Percentiles rank a stretch among this genome's conserved stretches.
Conservation (phyloP, 2,329 filamentous ascomycete genomes). For the Penicillium brevicompactum region DNA sequence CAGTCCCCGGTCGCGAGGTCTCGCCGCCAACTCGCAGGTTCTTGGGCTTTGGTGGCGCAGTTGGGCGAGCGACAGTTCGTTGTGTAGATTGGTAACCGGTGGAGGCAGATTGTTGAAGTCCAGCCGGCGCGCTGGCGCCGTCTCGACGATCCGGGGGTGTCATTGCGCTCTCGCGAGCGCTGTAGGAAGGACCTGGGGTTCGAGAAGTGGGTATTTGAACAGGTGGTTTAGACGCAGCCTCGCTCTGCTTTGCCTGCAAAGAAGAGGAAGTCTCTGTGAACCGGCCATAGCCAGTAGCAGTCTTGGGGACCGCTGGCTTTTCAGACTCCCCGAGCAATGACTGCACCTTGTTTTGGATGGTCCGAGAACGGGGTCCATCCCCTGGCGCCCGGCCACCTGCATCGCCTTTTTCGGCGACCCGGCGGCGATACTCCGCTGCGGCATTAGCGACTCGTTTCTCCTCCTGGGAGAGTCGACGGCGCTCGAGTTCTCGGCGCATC, state of each 20-base stretch:
- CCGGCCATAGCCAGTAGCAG: slow-evolving; percentile 86
- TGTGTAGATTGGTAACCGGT: slow-evolving; percentile 25
- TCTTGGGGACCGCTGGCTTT: slow-evolving; percentile 63
- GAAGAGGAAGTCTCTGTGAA: slow-evolving; percentile 64
- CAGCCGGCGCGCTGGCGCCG: slow-evolving; percentile 18
- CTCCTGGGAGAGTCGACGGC: slow-evolving; percentile 77
- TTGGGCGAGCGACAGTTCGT: slow-evolving; percentile 48
- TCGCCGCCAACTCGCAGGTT: slow-evolving; percentile 54
- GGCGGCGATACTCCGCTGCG: slow-evolving; percentile 81
- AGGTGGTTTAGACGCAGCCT: slow-evolving; percentile 17
- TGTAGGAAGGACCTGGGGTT: slow-evolving; percentile 22
- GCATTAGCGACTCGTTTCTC: slow-evolving; percentile 87
- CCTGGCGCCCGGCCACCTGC: slow-evolving; percentile 49
- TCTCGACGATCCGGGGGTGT: slow-evolving; percentile 19
- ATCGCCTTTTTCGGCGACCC: slow-evolving; percentile 64
- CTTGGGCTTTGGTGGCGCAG: slow-evolving; percentile 63
- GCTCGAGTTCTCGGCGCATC: slow-evolving; percentile 85
- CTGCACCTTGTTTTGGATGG: slow-evolving; percentile 90
- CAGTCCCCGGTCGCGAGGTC: slow-evolving; percentile 23
- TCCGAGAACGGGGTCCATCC: slow-evolving; percentile 68
- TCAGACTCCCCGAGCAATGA: slow-evolving; percentile 77
- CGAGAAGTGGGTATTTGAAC: slow-evolving; percentile 26
- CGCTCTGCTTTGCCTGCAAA: slow-evolving; percentile 44
- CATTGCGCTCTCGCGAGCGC: slow-evolving; percentile 13
- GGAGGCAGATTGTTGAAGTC: slow-evolving; percentile 20